Evolutionary conservation across 495 filamentous ascomycete genomes (phyloP), one percentile per base, ranked within the genome.

Genomic region (Podospora pseudoanserina): DNA sequence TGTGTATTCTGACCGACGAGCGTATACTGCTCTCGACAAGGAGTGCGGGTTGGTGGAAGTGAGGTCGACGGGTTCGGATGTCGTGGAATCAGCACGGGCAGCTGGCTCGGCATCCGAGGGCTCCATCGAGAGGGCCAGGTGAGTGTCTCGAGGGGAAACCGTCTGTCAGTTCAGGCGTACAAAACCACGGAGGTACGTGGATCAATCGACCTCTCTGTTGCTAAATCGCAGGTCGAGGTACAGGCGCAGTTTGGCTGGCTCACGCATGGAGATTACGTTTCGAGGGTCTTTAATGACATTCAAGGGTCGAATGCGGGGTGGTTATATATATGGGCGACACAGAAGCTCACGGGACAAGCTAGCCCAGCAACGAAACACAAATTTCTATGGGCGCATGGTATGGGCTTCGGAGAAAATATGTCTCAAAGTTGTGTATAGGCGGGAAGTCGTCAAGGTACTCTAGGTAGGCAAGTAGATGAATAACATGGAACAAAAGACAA

Each of bases 1-100:
- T 9, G 88, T 89, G 74, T 93, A 99, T 72, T 97, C 93, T 53
- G 86, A 78, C 68, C 88, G 87, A 56, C 95, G 83, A 13, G 89
- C 88, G 74, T 87, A 86, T 19, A 98, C 81, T 2, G 83, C 81
- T 34, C 76, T 78, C 61, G 84, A 83, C 23, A 87, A 80, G 1
- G 81, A 83, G 65, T 80, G 69, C 1, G 76, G 78, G 23, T 77
- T 81, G 3, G 77, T 77, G 20, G 76, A 77, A 16, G 72, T 67
- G 16, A 75, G 62, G 30, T 83, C 80, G 53, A 76, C 73, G 7
- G 76, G 71, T 34, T 81, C 79, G 64, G 77, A 63, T 9, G 75
- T 68, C 0, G 76, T 59, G 34, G 79, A 80, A 15, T 70, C 70
- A 49, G 39, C 39, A 49, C 39, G 39, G 39, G 75, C 60, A 16